Evolutionary conservation across 768 basidiomycete species (phyloP).

Genomic region (Leucocoprinus leucothites): DNA sequence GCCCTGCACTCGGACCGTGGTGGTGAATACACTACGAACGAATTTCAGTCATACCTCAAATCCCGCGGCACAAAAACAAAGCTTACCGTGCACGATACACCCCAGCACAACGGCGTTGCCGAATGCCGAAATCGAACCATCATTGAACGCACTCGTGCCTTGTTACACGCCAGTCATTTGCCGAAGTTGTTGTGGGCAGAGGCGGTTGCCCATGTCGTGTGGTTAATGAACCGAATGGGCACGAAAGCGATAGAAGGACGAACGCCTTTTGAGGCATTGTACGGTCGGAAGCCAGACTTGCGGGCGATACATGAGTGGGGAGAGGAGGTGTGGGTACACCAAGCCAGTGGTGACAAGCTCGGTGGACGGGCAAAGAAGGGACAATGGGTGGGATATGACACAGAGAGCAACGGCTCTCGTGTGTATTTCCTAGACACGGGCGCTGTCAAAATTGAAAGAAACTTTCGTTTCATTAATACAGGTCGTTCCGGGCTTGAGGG

Average conservation of each 20-base stretch:
- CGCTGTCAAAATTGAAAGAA: no score
- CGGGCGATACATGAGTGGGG: no score
- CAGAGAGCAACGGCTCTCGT: constrained; percentile 21
- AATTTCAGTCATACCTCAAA: constrained; percentile 28
- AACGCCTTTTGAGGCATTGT: constrained; percentile 26
- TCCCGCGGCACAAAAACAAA: constrained; percentile 34
- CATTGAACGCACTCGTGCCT: constrained; percentile 27
- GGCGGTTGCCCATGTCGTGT: constrained; percentile 28
- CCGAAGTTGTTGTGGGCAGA: constrained; percentile 38
- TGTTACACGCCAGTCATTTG: constrained; percentile 32
- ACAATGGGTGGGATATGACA: constrained; percentile 32
- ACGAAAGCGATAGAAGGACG: constrained; percentile 23
- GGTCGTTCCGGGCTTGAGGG: no score
- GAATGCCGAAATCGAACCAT: constrained; percentile 37
- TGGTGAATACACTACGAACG: constrained; percentile 37
- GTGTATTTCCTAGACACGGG: no score
- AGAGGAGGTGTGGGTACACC: no score
- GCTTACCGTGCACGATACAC: constrained; percentile 39
- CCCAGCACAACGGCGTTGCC: constrained; percentile 41
- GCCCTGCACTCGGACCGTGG: constrained; percentile 38
- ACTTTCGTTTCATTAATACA: no score
- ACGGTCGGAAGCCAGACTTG: constrained; percentile 28
- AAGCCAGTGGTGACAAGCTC: constrained; percentile 12
- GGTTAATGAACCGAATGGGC: constrained; percentile 30
- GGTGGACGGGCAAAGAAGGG: constrained; percentile 20